Base-by-base conservation (phyloP, 2,329 filamentous ascomycete species). In the Samsoniella hepiali region DNA sequence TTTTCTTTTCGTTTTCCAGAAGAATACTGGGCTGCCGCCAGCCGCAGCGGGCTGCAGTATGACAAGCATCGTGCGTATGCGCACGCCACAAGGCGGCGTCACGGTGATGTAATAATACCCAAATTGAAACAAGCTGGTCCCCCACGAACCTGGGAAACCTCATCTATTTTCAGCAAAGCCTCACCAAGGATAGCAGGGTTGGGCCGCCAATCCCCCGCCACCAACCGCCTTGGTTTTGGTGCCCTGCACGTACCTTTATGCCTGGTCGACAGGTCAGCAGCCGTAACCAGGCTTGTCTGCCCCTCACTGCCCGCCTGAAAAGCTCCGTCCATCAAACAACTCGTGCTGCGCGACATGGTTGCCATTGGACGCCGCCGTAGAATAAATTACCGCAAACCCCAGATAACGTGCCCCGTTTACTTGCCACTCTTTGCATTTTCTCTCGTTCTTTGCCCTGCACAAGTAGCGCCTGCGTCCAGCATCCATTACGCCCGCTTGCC, bases 291-390 rank as follows among this genome's bases (percentile, higher is more conserved):
- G 13, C 11, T 49, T 27, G 22, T 32, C 45, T 60, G 58, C 59
- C 59, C 59, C 59, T 62, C 59, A 53, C 31, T 45, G 50, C 49
- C 50, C 59, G 50, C 50, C 40, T 27, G 5, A 61, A 61, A 54
- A 47, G 58, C 58, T 61, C 29, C 58, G 29, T 53, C 27, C 36
- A 13, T 54, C 40, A 54, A 54, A 54, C 58, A 44, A 40, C 61
- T 58, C 54, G 61, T 63, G 54, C 53, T 51, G 54, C 61, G 36
- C 61, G 17, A 63, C 54, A 58, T 63, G n/a, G 38, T 58, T 58
- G n/a, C 61, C 61, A 63, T 63, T 63, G 55, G 55, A 53, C 61
- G 31, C 61, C 32, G 50, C 49, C 7, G 32, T 29, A 32, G 22
- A 22, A 62, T 62, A 56, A 55, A 62, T 62, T 62, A 40, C 50